Evolutionary conservation across 139 green algal species (phyloP), one percentile per base, ranked within the genome.

Genomic region (Desmodesmus armatus): DNA sequence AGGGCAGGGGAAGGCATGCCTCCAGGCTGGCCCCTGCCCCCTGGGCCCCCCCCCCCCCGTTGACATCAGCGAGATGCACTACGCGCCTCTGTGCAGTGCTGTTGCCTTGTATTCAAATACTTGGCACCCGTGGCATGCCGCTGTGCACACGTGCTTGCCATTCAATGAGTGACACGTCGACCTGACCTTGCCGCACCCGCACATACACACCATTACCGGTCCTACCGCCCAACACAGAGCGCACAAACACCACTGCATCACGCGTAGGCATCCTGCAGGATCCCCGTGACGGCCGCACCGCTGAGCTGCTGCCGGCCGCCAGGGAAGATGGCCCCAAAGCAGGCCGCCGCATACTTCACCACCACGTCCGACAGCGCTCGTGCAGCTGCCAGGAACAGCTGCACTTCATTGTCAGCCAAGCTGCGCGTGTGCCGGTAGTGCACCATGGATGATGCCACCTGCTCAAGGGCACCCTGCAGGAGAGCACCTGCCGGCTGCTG

Each of bases 251-350:
- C n/a, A n/a, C 25, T 29, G 21, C 17, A 31, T 15, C 5, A 72
- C 13, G 60, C 23, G 21, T 55, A 55, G 3, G 35, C 33, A 11
- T 84, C 62, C 33, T 47, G 17, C 39, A 84, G 33, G 4, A 84
- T 71, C 23, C 9, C 43, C 39, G 40, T 49, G 9, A 84, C 41
- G 43, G 78, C 62, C 47, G 43, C 31, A 17, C 11, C 40, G n/a
- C 43, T 75, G 27, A 84, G 43, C 40, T 43, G 19, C 27, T 33
- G 15, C 0, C 25, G 3, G 15, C 25, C 80, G 15, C 35, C 85
- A 0, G 87, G 39, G 81, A 94, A 97, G 3, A 98, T 67, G 37
- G 88, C 87, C 6, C 78, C 35, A 33, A 94, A 94, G 85, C 93
- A 95, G 63, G 75, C 51, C 2, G 76, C 73, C 17, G 94, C 49